These are phyloP conservation scores for Solanum okadae DNA, from an alignment of 257 asterid species.

Conservation along the genomic window DNA sequence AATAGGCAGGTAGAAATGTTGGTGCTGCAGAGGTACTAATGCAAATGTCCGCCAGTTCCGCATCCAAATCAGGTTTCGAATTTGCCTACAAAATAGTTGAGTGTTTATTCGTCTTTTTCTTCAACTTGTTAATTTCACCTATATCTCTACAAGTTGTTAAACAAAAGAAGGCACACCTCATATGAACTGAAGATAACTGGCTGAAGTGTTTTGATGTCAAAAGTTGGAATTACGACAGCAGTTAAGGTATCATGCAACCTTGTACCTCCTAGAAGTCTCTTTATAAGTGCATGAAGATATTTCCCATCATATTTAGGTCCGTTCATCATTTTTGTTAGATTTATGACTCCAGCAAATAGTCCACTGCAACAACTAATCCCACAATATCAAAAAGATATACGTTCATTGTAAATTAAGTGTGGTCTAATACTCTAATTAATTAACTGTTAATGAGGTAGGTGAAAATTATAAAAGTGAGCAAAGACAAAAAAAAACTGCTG, in stretches of 20 bases:
- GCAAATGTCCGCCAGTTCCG: conserved; percentile 47
- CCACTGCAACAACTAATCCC: conserved; percentile 20
- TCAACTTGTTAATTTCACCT: background rate
- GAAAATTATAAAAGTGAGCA: background rate
- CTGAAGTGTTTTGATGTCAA: conserved; percentile 41
- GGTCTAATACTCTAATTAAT: background rate
- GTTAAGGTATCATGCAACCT: conserved; percentile 38
- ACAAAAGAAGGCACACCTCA: conserved; percentile 8
- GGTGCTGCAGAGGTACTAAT: conserved; percentile 62
- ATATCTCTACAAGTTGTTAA: background rate
- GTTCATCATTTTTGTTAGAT: conserved; percentile 11
- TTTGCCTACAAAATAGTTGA: background rate
- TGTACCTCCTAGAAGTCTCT: conserved; percentile 8
- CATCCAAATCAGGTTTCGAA: conserved; percentile 22
- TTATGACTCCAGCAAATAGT: conserved; percentile 11
- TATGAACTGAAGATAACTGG: conserved; percentile 36
- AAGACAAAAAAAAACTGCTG: background rate
- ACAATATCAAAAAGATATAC: background rate
- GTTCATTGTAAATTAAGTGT: background rate
- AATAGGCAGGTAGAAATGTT: conserved; percentile 37
- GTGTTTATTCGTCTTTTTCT: background rate
- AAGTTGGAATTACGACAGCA: conserved; percentile 34
- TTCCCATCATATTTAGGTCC: conserved; percentile 42
- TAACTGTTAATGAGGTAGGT: background rate
- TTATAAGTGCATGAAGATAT: conserved; percentile 16